These are phyloP conservation scores for Aspergillus pseudoviridinutans DNA, from an alignment of 2,329 filamentous ascomycete genomes.

Conservation along the genomic window DNA sequence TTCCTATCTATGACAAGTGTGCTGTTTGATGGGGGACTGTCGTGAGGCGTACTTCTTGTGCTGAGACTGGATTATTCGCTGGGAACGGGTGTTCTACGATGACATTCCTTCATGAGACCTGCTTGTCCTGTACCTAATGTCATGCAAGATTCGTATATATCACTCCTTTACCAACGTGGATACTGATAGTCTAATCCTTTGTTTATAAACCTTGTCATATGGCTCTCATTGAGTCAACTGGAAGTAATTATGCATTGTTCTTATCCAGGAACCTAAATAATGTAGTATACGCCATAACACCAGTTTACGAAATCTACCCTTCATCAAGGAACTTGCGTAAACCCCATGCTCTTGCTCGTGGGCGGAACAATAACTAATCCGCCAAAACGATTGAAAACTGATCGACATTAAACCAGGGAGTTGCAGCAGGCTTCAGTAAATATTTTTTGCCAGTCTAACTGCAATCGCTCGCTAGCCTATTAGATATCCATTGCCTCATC, in stretches of 20 bases:
- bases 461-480: slow-evolving; percentile 4
- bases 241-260: not conserved
- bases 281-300: slow-evolving; percentile 20
- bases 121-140: not conserved
- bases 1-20: slow-evolving; percentile 28
- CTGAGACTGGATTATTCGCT: slow-evolving; percentile 7
- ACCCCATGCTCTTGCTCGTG: slow-evolving; percentile 4
- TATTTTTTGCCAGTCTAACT: not conserved
- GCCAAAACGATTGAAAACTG: not conserved
- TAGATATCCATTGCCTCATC: slow-evolving; percentile 51
- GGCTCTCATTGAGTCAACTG: not conserved
- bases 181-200: not conserved
- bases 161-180: not conserved
- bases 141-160: not conserved
- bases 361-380: not conserved
- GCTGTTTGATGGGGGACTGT: slow-evolving; percentile 16
- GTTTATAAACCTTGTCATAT: not conserved
- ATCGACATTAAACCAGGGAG: not conserved
- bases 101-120: not conserved
- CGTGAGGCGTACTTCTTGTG: not conserved
- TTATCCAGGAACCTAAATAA: not conserved
- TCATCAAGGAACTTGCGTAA: slow-evolving; percentile 17
- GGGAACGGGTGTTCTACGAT: slow-evolving; percentile 1
- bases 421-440: not conserved
- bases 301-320: slow-evolving; percentile 15